A percentile compares a stretch with the other conserved stretches of the same genome.
Conservation (phyloP, 768 basidiomycete genomes). For the Phylloporus arenicola region DNA sequence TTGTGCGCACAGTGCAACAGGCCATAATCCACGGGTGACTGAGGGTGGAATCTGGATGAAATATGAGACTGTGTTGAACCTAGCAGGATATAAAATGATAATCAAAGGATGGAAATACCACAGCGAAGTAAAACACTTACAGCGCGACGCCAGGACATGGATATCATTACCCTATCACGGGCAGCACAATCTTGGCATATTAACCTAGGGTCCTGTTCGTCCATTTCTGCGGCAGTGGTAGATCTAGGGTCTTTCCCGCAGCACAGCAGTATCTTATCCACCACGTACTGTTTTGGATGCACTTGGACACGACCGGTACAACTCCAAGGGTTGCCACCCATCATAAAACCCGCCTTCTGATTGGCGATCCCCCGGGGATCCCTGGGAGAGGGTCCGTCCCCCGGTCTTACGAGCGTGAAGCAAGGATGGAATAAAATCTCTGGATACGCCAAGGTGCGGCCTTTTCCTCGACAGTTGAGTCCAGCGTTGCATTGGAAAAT, state of each 20-base stretch:
- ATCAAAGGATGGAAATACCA: background rate
- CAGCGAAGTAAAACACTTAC: constrained; percentile 7
- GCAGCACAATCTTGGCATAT: constrained; percentile 15
- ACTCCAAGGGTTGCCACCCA: constrained; percentile 23
- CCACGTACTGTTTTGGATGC: constrained; percentile 15
- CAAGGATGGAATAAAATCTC: constrained; percentile 27
- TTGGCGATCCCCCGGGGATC: constrained; percentile 19
- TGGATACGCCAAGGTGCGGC: constrained; percentile 17
- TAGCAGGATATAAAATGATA: background rate
- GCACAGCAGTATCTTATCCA: constrained; percentile 12
- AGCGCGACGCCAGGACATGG: constrained; percentile 24
- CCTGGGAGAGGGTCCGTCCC: constrained; percentile 8
- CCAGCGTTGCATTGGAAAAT: constrained; percentile 21
- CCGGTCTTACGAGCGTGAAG: constrained; percentile 13
- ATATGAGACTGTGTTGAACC: constrained; percentile 16
- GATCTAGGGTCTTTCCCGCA: constrained; percentile 23
- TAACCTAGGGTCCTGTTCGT: constrained; percentile 15
- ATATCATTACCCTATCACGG: constrained; percentile 1
- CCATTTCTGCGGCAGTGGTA: constrained; percentile 24
- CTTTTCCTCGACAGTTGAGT: constrained; percentile 11
- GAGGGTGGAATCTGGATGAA: constrained; percentile 10
- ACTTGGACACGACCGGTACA: constrained; percentile 16
- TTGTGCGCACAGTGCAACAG: background rate
- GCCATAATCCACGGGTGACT: constrained; percentile 10
- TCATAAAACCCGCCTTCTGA: constrained; percentile 19